A percentile compares a stretch with the other conserved stretches of the same genome.
These are phyloP conservation scores for Boletus rubescentipes DNA, from an alignment of 768 basidiomycete species.

Conservation along the genomic window DNA sequence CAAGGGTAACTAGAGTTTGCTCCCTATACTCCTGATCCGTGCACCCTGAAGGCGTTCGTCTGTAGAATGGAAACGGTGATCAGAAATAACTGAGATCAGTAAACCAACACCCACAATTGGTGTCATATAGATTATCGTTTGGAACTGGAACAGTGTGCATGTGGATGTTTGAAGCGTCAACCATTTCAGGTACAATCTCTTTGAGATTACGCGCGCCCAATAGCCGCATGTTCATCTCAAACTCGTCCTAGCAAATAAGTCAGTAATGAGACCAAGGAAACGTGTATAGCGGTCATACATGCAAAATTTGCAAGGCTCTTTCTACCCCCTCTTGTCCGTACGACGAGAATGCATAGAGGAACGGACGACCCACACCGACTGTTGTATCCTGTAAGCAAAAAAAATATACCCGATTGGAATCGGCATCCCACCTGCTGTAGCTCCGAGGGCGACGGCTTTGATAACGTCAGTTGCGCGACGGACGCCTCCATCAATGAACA, in stretches of 20 bases:
- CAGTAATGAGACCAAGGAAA: not conserved
- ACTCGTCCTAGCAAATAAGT: conserved; percentile 69
- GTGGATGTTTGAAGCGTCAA: conserved; percentile 72
- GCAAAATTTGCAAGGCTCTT: conserved; percentile 74
- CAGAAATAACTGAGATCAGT: not conserved
- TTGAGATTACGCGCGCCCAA: conserved; percentile 79
- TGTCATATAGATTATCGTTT: conserved; percentile 69
- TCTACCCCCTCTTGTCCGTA: conserved; percentile 90
- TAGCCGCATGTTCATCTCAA: conserved; percentile 96
- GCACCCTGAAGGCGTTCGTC: conserved; percentile 47
- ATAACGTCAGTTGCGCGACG: conserved; percentile 86
- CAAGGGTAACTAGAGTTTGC: conserved; percentile 35
- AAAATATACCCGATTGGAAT: not conserved
- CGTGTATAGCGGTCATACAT: conserved; percentile 40
- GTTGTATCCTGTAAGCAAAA: conserved; percentile 9
- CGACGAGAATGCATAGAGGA: conserved; percentile 84
- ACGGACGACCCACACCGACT: conserved; percentile 85
- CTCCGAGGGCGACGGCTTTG: conserved; percentile 85
- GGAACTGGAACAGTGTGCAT: conserved; percentile 69
- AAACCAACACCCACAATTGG: conserved; percentile 65
- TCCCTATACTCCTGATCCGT: conserved; percentile 38
- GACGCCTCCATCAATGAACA: conserved; percentile 95
- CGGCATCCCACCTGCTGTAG: conserved; percentile 63
- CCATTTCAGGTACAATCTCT: conserved; percentile 87
- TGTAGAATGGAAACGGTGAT: conserved; percentile 19